Evolutionary conservation across 1,284 basidiomycete genomes (phyloP).

Genomic region (Leccinum griseonigrum): DNA sequence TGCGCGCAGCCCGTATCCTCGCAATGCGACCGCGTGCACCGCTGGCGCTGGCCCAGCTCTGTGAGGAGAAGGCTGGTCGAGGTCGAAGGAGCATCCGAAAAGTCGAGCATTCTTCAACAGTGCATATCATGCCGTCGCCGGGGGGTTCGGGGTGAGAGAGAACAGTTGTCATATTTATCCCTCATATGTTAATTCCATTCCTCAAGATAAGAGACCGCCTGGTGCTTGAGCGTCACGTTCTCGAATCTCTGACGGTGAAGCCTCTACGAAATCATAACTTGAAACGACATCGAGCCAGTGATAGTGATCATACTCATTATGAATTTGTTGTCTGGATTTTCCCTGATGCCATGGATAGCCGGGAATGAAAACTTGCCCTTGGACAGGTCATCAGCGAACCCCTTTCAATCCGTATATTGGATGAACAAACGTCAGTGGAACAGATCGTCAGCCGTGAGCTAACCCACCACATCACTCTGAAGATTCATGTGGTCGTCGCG

Average conservation of each 20-base stretch:
- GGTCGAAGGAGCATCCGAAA: slow-evolving; percentile 98
- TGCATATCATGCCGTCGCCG: slow-evolving; percentile 89
- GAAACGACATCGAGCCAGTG: neutral
- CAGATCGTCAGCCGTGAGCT: neutral
- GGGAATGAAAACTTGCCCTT: slow-evolving; percentile 98
- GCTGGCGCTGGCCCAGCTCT: slow-evolving; percentile 77
- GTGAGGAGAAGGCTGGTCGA: slow-evolving; percentile 77
- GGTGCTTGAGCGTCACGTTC: slow-evolving; percentile 72
- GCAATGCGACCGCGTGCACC: slow-evolving; percentile 77
- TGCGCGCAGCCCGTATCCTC: slow-evolving; percentile 89
- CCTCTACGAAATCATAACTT: slow-evolving; percentile 47
- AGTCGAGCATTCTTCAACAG: slow-evolving; percentile 92
- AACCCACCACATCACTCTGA: slow-evolving; percentile 69
- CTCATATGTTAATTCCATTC: slow-evolving; percentile 27
- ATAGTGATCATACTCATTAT: slow-evolving; percentile 66
- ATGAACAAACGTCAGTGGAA: neutral
- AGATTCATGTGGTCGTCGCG: slow-evolving; percentile 97
- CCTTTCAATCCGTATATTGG: slow-evolving; percentile 88
- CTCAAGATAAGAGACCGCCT: slow-evolving; percentile 76
- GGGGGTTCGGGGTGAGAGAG: slow-evolving; percentile 85
- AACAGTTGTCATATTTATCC: slow-evolving; percentile 9
- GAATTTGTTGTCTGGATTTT: slow-evolving; percentile 69
- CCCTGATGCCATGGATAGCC: slow-evolving; percentile 83
- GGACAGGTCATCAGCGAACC: slow-evolving; percentile 90
- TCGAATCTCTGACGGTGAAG: slow-evolving; percentile 81